These are phyloP conservation scores for Jacaranda copaia DNA, from an alignment of 257 asterid genomes.

Conservation along the genomic window DNA sequence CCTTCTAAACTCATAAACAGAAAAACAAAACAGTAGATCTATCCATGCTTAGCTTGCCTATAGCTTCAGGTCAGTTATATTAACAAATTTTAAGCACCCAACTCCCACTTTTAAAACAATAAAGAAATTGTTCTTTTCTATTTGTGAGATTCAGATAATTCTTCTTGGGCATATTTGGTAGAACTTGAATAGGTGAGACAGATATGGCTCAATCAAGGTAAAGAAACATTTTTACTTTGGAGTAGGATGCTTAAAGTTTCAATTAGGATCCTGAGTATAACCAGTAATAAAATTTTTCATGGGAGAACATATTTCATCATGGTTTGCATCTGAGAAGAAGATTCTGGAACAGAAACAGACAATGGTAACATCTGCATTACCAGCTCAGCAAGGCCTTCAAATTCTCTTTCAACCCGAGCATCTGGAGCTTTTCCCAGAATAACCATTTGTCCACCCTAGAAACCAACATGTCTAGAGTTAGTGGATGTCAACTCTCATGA, in stretches of 20 bases:
- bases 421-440: constrained; percentile 88
- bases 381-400: constrained; percentile 75
- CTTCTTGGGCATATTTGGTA: neutral
- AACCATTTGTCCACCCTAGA: constrained; percentile 87
- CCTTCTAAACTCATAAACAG: neutral
- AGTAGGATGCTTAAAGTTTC: neutral
- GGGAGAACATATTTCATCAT: neutral
- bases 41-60: neutral
- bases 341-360: constrained; percentile 12
- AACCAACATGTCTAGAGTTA: constrained; percentile 16
- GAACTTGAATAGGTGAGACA: neutral
- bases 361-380: constrained; percentile 49
- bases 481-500: constrained; percentile 3
- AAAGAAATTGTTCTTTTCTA: neutral
- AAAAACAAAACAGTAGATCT: neutral
- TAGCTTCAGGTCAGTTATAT: constrained; percentile 2
- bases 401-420: constrained; percentile 79
- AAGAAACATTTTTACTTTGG: neutral
- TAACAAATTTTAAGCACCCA: neutral
- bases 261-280: neutral
- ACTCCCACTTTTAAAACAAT: neutral
- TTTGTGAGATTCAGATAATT: neutral
- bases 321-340: neutral
- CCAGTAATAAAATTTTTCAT: neutral
- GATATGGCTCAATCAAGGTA: neutral